Evolutionary conservation across 1,284 basidiomycete genomes (phyloP).

Genomic region (Ganoderma leucocontextum): DNA sequence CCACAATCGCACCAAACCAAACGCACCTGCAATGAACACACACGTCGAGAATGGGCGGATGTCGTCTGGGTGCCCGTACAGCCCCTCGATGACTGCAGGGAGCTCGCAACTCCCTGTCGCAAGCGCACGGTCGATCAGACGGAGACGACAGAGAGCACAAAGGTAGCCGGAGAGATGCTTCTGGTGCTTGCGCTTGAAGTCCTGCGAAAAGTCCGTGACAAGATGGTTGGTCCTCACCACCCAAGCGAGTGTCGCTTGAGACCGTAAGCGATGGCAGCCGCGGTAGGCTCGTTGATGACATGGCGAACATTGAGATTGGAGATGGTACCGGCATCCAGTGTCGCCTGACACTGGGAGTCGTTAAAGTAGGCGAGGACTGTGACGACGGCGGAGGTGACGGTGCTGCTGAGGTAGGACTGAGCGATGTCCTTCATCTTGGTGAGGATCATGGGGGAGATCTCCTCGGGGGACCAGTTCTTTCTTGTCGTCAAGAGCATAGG

Average conservation of each 20-base stretch:
- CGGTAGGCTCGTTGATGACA: conserved; percentile 97
- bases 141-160: conserved; percentile 96
- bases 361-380: conserved; percentile 98
- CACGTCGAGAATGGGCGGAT: conserved; percentile 50
- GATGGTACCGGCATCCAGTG: conserved; percentile 93
- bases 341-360: conserved; percentile 95
- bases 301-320: conserved; percentile 92
- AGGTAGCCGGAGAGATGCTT: conserved; percentile 93
- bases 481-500: too few species aligned
- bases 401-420: conserved; percentile 93
- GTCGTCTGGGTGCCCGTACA: conserved; percentile 56
- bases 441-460: conserved; percentile 98
- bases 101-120: conserved; percentile 39
- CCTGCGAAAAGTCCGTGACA: conserved; percentile 97
- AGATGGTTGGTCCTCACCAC: conserved; percentile 98
- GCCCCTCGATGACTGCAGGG: conserved; percentile 57
- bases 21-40: conserved; percentile 55
- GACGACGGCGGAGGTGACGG: conserved; percentile 89
- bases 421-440: conserved; percentile 99
- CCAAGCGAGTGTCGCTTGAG: conserved; percentile 98
- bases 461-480: conserved; percentile 96
- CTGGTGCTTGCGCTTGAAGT: conserved; percentile 99
- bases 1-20: background rate
- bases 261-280: conserved; percentile 95
- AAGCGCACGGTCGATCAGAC: conserved; percentile 44